phyloP scores from a whole-genome alignment of 257 asterid genomes.

The Henckelia pumila region DNA sequence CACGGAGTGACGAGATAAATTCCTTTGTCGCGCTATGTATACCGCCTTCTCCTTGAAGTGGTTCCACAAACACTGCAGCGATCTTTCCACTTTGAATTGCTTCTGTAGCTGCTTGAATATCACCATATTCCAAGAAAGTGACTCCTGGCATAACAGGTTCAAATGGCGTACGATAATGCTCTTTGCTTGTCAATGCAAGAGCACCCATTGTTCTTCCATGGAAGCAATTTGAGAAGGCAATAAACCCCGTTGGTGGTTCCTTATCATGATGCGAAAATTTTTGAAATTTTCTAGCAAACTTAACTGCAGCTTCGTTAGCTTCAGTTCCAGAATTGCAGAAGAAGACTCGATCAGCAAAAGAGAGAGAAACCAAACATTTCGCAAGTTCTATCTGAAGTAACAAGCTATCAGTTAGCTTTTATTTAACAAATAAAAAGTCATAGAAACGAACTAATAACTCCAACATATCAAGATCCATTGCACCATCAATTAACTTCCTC shows the following conservation, averaged over 20 bases:
- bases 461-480: not conserved
- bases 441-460: not conserved
- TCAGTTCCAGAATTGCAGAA: conserved; percentile 96
- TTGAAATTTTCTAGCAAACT: conserved; percentile 84
- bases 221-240: conserved; percentile 79
- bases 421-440: not conserved
- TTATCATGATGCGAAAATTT: conserved; percentile 42
- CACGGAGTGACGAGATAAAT: conserved; percentile 64
- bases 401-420: not conserved
- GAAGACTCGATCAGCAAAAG: conserved; percentile 97
- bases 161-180: conserved; percentile 73
- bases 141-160: conserved; percentile 98
- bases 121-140: conserved; percentile 72
- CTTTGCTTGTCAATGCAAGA: conserved; percentile 89
- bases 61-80: conserved; percentile 96
- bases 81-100: conserved; percentile 60
- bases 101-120: conserved; percentile 60
- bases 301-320: conserved; percentile 94
- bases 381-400: conserved; percentile 83
- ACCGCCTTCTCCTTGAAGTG: conserved; percentile 99
- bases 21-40: conserved; percentile 71
- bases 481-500: not conserved
- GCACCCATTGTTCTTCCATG: conserved; percentile 97
- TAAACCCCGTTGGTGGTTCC: conserved; percentile 64
- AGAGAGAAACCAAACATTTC: conserved; percentile 57